Evolutionary conservation across 139 green algal species (phyloP).

Genomic region (Volvox africanus): DNA sequence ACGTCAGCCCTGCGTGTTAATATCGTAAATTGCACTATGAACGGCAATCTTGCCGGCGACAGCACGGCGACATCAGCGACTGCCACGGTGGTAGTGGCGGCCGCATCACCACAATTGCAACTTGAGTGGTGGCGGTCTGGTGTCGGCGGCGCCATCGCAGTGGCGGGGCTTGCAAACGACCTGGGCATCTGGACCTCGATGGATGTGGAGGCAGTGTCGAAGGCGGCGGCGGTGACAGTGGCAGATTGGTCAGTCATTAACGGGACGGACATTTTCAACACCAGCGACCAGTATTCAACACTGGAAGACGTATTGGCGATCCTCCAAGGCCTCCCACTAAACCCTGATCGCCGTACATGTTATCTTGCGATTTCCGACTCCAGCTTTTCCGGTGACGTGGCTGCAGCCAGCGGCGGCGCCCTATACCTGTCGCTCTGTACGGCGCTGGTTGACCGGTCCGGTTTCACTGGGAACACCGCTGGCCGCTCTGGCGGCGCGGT

Average conservation of each 20-base stretch:
- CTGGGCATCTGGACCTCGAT: not conserved
- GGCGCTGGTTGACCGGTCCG: not conserved
- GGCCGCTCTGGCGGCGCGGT: not conserved
- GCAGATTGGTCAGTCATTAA: not conserved
- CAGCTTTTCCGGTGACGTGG: not conserved
- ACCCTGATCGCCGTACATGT: not conserved
- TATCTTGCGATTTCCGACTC: not conserved
- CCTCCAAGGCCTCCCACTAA: not conserved
- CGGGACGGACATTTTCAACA: not conserved
- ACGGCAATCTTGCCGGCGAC: not conserved
- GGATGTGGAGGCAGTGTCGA: not conserved
- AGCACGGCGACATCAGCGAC: not conserved
- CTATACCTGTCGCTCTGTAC: not conserved
- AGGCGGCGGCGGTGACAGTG: not conserved
- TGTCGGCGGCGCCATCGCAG: not conserved
- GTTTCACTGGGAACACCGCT: not conserved
- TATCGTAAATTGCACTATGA: not conserved
- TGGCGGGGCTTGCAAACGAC: not conserved
- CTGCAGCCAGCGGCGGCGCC: not conserved
- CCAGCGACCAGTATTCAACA: not conserved
- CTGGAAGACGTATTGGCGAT: not conserved
- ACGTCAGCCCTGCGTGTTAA: not conserved
- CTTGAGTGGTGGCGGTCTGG: not conserved
- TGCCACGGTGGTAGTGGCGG: not conserved
- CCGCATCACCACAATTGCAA: not conserved